Evolutionary conservation across 805 yeast genomes (phyloP).

Genomic region (Gaillardinia entomophila): DNA sequence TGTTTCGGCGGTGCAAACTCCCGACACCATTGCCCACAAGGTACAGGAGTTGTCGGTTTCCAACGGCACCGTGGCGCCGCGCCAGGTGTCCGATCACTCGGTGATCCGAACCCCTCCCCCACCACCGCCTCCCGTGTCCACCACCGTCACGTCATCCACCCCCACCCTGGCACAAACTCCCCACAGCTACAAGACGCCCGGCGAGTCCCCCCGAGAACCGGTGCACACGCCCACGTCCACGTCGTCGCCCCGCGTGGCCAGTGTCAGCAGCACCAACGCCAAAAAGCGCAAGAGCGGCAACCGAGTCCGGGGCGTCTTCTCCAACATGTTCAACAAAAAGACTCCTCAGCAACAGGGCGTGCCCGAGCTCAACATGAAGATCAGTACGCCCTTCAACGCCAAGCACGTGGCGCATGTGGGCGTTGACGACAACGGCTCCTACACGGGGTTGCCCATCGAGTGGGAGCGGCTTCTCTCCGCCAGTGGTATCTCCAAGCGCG

Average conservation of each 20-base stretch:
- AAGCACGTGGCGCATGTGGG: conserved; percentile 93
- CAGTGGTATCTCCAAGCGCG: conserved; percentile 82
- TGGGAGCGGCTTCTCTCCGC: conserved; percentile 84
- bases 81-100: conserved; percentile 14
- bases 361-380: conserved; percentile 40
- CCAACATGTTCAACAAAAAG: conserved; percentile 43
- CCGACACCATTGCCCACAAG: no score
- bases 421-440: conserved; percentile 79
- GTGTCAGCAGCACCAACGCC: not conserved
- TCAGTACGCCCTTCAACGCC: conserved; percentile 88
- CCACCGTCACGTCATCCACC: conserved; percentile 5
- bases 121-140: conserved; percentile 6
- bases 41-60: not conserved
- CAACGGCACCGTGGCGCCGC: conserved; percentile 1
- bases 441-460: conserved; percentile 86
- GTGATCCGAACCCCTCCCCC: conserved; percentile 19
- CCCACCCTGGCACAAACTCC: conserved; percentile 10
- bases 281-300: conserved; percentile 38
- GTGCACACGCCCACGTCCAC: conserved; percentile 12
- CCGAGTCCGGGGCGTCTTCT: conserved; percentile 54
- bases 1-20: not conserved
- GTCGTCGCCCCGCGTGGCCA: conserved; percentile 1
- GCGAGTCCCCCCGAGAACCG: conserved; percentile 19
- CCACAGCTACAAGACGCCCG: conserved; percentile 5
- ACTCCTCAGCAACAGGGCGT: conserved; percentile 6